A percentile compares a stretch with the other conserved stretches of the same genome.
phyloP scores from a whole-genome alignment of 2,329 filamentous ascomycete species.

The Fusarium mangiferae region DNA sequence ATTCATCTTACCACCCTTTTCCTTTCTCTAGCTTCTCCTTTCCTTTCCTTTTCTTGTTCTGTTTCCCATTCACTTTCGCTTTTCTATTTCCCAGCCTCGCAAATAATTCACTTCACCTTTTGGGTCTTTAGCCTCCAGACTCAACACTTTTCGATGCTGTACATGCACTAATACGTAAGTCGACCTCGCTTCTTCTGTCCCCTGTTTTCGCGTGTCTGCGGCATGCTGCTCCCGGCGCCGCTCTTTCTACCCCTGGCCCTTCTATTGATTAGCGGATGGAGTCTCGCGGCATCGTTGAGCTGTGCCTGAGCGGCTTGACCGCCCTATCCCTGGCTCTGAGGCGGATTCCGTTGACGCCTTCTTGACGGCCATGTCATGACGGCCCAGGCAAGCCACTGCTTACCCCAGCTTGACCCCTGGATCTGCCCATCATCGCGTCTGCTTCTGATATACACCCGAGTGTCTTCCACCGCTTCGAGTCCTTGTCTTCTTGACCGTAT shows the following conservation, averaged over 20 bases:
- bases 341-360: slow-evolving; percentile 14
- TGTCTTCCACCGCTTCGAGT: slow-evolving; percentile 34
- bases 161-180: slow-evolving; percentile 35
- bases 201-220: slow-evolving; percentile 35
- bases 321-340: slow-evolving; percentile 24
- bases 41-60: not conserved
- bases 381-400: slow-evolving; percentile 22
- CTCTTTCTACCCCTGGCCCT: slow-evolving; percentile 27
- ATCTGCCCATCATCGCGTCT: slow-evolving; percentile 40
- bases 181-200: slow-evolving; percentile 19
- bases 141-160: slow-evolving; percentile 27
- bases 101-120: not conserved
- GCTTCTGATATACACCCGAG: slow-evolving; percentile 23
- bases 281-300: slow-evolving; percentile 27
- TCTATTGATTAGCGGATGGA: slow-evolving; percentile 35
- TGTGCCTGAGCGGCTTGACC: slow-evolving; percentile 36
- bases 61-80: not conserved
- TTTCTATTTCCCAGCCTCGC: slow-evolving; percentile 20
- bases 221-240: slow-evolving; percentile 26
- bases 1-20: slow-evolving; percentile 27
- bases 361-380: slow-evolving; percentile 16
- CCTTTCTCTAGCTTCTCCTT: slow-evolving; percentile 2
- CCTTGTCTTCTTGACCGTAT: slow-evolving; percentile 32
- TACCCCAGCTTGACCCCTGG: slow-evolving; percentile 38
- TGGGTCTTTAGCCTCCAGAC: not conserved